These are phyloP conservation scores for Buddleja alternifolia DNA, from an alignment of 257 asterid genomes.

Conservation along the genomic window DNA sequence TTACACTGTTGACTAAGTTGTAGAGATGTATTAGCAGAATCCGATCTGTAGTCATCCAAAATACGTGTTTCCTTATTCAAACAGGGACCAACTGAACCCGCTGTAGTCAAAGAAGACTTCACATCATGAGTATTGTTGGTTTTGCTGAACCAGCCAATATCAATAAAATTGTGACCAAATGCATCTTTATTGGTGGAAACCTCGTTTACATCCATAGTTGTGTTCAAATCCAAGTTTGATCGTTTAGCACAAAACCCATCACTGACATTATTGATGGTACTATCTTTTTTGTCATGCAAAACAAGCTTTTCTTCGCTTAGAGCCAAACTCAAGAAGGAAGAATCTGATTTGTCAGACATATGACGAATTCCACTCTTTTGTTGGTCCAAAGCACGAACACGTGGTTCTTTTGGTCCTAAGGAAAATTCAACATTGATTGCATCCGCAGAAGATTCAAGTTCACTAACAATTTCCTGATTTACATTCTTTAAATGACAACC, in stretches of 20 bases:
- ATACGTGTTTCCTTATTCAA: constrained; percentile 54
- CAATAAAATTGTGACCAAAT: constrained; percentile 31
- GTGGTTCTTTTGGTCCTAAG: constrained; percentile 42
- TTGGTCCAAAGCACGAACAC: constrained; percentile 31
- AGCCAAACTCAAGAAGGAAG: constrained; percentile 56
- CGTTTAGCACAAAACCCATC: constrained; percentile 44
- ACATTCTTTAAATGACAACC: constrained; percentile 28
- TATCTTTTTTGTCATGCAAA: constrained; percentile 30
- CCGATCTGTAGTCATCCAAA: constrained; percentile 35
- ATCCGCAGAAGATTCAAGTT: constrained; percentile 34
- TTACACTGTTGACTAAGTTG: constrained; percentile 36
- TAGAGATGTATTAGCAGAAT: constrained; percentile 34
- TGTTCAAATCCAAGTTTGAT: constrained; percentile 88
- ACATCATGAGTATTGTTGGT: constrained; percentile 19
- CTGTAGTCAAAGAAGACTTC: constrained; percentile 36
- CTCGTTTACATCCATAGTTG: constrained; percentile 88
- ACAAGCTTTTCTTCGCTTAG: constrained; percentile 36
- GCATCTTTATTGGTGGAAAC: constrained; percentile 46
- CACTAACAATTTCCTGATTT: constrained; percentile 47
- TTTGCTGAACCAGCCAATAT: constrained; percentile 33
- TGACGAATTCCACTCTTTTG: constrained; percentile 27
- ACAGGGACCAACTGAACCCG: constrained; percentile 30
- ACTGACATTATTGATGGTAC: constrained; percentile 28
- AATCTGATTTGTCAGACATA: constrained; percentile 44
- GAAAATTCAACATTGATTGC: constrained; percentile 47